Evolutionary conservation across 139 green algal species (phyloP).

Genomic region (Volvox africanus): DNA sequence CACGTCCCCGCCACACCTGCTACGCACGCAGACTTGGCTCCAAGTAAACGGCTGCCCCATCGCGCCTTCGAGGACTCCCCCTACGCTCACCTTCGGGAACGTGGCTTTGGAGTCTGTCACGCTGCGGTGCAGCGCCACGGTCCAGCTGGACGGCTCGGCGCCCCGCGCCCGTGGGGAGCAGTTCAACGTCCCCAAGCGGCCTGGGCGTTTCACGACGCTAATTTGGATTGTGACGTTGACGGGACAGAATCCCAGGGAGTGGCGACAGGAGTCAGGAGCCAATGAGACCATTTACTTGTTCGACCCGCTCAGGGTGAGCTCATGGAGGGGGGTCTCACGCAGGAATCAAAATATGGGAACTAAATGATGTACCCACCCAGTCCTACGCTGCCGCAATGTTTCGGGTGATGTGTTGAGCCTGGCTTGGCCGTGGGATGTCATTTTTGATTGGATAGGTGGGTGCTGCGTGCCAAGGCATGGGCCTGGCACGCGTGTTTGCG

Average conservation of each 20-base stretch:
- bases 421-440: too few species aligned
- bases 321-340: too few species aligned
- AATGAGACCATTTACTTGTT: background rate
- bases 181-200: background rate
- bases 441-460: too few species aligned
- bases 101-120: background rate
- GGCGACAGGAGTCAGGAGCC: background rate
- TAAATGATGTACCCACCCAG: too few species aligned
- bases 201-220: background rate
- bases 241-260: background rate
- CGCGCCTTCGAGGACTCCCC: background rate
- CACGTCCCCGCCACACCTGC: background rate
- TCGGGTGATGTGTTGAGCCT: too few species aligned
- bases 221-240: background rate
- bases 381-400: too few species aligned
- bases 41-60: background rate
- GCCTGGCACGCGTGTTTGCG: too few species aligned
- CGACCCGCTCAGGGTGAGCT: background rate
- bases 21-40: background rate
- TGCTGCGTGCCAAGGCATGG: too few species aligned
- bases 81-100: background rate
- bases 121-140: background rate
- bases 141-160: background rate
- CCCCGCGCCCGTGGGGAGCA: background rate
- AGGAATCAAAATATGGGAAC: too few species aligned